Evolutionary conservation across 345 rosid species (phyloP).

Genomic region (Diplotaxis tenuifolia): DNA sequence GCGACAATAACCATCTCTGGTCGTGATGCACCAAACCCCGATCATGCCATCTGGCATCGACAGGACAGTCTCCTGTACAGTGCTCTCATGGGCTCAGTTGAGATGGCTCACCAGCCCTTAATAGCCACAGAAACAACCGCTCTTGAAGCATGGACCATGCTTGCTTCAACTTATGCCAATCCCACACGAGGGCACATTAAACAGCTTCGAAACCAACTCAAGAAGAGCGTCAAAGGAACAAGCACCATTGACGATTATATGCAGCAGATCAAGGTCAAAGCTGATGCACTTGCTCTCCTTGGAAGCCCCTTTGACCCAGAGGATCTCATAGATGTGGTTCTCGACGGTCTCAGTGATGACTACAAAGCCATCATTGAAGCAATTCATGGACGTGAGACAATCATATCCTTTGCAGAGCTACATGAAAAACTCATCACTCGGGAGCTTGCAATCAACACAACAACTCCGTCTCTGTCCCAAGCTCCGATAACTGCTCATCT

Average conservation of each 20-base stretch:
- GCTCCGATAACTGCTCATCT: not conserved
- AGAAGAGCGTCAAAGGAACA: not conserved
- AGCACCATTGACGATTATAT: not conserved
- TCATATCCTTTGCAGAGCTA: not conserved
- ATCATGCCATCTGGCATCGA: not conserved
- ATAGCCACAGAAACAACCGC: not conserved
- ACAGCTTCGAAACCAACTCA: not conserved
- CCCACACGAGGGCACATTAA: not conserved
- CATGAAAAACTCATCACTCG: not conserved
- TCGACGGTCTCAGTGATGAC: not conserved
- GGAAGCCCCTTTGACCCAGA: not conserved
- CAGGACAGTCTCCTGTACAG: not conserved
- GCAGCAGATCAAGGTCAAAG: not conserved
- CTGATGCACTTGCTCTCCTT: not conserved
- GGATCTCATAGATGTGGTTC: not conserved
- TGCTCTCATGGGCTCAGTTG: not conserved
- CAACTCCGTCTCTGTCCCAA: not conserved
- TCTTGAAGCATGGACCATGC: not conserved
- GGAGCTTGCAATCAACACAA: not conserved
- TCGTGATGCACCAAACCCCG: not conserved
- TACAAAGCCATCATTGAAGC: not conserved
- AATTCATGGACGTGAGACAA: not conserved
- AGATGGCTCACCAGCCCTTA: not conserved
- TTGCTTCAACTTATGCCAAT: not conserved
- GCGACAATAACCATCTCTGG: not conserved